A percentile compares a stretch with the other conserved stretches of the same genome.
Evolutionary conservation across 179 eudicot genomes (phyloP).

Genomic region (Camellia oleifera): DNA sequence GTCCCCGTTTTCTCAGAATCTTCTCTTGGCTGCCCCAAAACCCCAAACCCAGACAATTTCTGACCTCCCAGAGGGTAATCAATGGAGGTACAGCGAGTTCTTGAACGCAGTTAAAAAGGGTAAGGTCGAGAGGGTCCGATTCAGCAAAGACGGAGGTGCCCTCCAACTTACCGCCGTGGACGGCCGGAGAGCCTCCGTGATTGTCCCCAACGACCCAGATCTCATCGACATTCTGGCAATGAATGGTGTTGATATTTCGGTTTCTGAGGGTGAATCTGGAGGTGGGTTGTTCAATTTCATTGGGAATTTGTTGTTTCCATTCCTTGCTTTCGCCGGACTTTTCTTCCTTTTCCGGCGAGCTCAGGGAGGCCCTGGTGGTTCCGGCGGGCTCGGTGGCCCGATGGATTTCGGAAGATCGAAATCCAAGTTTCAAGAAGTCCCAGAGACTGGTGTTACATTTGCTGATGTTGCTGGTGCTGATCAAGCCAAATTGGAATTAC

Average conservation of each 20-base stretch:
- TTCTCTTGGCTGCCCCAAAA: slow-evolving; percentile 68
- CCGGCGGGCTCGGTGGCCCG: slow-evolving; percentile 95
- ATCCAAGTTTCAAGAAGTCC: slow-evolving; percentile 98
- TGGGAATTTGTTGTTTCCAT: slow-evolving; percentile 74
- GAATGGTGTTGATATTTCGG: slow-evolving; percentile 92
- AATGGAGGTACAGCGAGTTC: slow-evolving; percentile 96
- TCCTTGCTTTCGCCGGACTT: slow-evolving; percentile 74
- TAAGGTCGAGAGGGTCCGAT: slow-evolving; percentile 87
- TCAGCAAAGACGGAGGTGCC: slow-evolving; percentile 68
- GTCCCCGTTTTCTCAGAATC: slow-evolving; percentile 56
- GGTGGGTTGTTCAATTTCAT: slow-evolving; percentile 68
- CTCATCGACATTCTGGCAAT: slow-evolving; percentile 87
- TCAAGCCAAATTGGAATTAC: slow-evolving; percentile 89
- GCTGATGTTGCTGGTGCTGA: slow-evolving; percentile 97
- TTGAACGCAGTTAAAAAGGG: slow-evolving; percentile 92
- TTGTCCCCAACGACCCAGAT: slow-evolving; percentile 94
- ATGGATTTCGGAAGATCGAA: slow-evolving; percentile 97
- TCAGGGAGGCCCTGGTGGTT: slow-evolving; percentile 88
- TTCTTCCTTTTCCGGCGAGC: slow-evolving; percentile 69
- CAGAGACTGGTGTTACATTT: slow-evolving; percentile 88
- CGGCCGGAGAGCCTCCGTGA: slow-evolving; percentile 69
- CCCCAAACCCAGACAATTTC: slow-evolving; percentile 40
- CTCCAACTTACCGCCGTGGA: slow-evolving; percentile 81
- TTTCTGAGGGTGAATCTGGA: slow-evolving; percentile 77
- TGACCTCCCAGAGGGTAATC: slow-evolving; percentile 78